Evolutionary conservation across 768 basidiomycete genomes (phyloP), one percentile per base, ranked within the genome.

Genomic region (Lenzites betulinus): DNA sequence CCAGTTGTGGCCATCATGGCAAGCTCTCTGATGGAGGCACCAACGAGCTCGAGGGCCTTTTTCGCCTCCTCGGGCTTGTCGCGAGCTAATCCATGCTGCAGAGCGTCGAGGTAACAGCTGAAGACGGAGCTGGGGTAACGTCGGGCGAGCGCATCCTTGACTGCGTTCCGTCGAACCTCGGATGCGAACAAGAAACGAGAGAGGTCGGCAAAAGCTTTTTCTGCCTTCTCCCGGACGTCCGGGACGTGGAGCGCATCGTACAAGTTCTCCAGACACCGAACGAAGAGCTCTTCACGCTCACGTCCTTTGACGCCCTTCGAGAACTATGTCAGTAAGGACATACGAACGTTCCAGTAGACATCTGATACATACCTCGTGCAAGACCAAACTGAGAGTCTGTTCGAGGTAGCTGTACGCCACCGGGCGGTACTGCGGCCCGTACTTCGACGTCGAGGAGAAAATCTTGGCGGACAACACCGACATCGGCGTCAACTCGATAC

Each of bases 261-360:
- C 16, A 95, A 71, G 13, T 91, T 92, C 70, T 92, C 86, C 54
- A 95, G 72, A 33, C 84, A 81, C 59, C 76, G 77, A 9, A 86
- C 74, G 69, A 96, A 93, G 6, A 89, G 81, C 7, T 86, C 80
- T 64, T 93, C 90, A 35, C 87, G 81, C 59, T 92, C 92, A 18
- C 86, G 86, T 2, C 86, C 84, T 61, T 81, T 79, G 15, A 89
- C 77, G 26, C 89, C 90, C 90, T 95, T 22, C 41, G 28, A 16
- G 18, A 20, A 22, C 13, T 18, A 22, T 6, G 15, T 46, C 33
- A 58, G 33, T 41, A 16, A 30, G 16, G 16, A 16, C 23, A 15
- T n/a, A 15, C 28, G 16, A 33, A 18, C 4, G 23, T 30, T 5
- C 7, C 5, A 15, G 3, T 22, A 9, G 11, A 33, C 30, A n/a